phyloP scores from a whole-genome alignment of 2,329 filamentous ascomycete genomes.

The Xylariaceae sp. region DNA sequence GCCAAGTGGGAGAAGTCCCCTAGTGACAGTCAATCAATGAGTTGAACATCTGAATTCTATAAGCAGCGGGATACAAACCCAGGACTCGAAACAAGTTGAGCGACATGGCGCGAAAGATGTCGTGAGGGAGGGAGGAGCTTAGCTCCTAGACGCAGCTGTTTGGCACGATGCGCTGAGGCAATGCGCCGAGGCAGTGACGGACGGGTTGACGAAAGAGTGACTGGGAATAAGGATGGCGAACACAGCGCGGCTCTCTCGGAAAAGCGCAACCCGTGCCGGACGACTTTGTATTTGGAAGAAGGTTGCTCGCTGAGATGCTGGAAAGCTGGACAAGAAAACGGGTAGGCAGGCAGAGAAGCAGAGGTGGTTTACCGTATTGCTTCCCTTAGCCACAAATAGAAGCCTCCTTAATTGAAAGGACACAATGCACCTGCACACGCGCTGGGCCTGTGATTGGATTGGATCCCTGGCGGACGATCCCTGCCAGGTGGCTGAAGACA shows the following conservation, averaged over 20 bases:
- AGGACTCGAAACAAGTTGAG: conserved; percentile 57
- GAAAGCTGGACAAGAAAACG: conserved; percentile 13
- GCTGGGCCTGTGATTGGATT: conserved; percentile 41
- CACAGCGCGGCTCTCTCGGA: conserved; percentile 1
- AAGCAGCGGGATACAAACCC: conserved; percentile 39
- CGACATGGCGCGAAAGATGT: conserved; percentile 37
- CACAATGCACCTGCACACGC: conserved; percentile 37
- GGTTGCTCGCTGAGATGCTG: conserved; percentile 4
- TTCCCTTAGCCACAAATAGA: background rate
- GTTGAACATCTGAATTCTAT: conserved; percentile 3
- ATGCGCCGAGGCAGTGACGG: background rate
- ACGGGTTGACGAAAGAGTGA: conserved; percentile 8
- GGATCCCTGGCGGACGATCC: conserved; percentile 25
- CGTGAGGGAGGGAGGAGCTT: conserved; percentile 11
- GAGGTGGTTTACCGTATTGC: background rate
- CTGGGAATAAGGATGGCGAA: background rate
- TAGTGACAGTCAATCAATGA: conserved; percentile 38
- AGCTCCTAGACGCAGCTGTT: conserved; percentile 24
- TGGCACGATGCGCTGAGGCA: conserved; percentile 17
- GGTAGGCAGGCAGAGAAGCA: background rate
- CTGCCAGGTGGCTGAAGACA: background rate
- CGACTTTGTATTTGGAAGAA: background rate
- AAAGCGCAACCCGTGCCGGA: background rate
- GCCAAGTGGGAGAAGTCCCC: conserved; percentile 93
- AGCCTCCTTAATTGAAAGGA: conserved; percentile 33